A percentile compares a stretch with the other conserved stretches of the same genome.
These are phyloP conservation scores for Penicillium parvum DNA, from an alignment of 495 filamentous ascomycete species.

Conservation along the genomic window DNA sequence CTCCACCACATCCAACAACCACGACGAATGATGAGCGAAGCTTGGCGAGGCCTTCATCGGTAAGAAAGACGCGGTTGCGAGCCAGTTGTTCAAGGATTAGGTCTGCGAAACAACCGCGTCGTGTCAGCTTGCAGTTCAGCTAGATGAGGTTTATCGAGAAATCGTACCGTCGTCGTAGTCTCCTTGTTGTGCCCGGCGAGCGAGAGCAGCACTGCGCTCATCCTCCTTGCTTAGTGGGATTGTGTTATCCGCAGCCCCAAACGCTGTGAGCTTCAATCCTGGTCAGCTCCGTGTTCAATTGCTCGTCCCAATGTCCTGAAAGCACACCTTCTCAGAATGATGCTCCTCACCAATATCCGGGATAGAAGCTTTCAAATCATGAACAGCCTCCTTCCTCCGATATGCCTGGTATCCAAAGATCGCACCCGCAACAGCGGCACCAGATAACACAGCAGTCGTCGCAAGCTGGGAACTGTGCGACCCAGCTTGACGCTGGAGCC, in stretches of 20 bases:
- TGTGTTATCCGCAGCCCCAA: constrained; percentile 58
- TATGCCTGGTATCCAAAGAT: constrained; percentile 70
- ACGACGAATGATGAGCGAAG: constrained; percentile 80
- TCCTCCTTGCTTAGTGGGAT: constrained; percentile 66
- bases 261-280: constrained; percentile 62
- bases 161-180: constrained; percentile 81
- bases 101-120: constrained; percentile 42
- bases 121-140: constrained; percentile 14
- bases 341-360: constrained; percentile 48
- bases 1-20: constrained; percentile 89
- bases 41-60: constrained; percentile 68
- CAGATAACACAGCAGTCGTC: constrained; percentile 71
- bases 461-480: constrained; percentile 63
- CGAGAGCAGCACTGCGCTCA: constrained; percentile 67
- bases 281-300: constrained; percentile 1
- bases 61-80: constrained; percentile 90
- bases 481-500: constrained; percentile 50
- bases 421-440: constrained; percentile 64
- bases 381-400: constrained; percentile 55
- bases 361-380: constrained; percentile 69
- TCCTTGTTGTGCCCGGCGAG: constrained; percentile 73
- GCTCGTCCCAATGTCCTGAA: background rate
- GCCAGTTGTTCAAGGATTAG: constrained; percentile 94
- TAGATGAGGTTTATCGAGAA: background rate
- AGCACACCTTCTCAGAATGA: constrained; percentile 35